Evolutionary conservation across 345 rosid species (phyloP), one percentile per base, ranked within the genome.

Genomic region (Salix caprea): DNA sequence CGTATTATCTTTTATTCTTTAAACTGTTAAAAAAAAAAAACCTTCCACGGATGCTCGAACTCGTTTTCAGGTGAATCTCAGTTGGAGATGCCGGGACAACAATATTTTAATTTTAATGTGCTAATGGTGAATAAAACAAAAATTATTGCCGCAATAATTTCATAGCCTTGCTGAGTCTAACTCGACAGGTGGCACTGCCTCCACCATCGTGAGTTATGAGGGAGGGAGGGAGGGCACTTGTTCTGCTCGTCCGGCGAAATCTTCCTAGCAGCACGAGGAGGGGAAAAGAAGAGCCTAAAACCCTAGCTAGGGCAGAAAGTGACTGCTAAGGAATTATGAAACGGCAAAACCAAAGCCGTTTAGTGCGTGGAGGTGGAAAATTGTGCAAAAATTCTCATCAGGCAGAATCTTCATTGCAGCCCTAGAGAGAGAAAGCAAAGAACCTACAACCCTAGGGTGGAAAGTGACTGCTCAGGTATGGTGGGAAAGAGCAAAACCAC

Each of bases 11-110:
- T 34, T 34, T 5, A 34, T 34, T 34, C 4, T 34, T 34, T 34
- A 34, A 34, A 34, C 6, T 34, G 6, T 34, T 34, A 0, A 34
- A 34, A 34, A 34, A 32, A 32, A 32, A 32, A 5, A 5, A 34
- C 1, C 6, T 34, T 34, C 1, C 37, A 34, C 6, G 6, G 37
- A 34, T 5, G 37, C 37, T 34, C 6, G 7, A 34, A 34, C 37
- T 34, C 6, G 37, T 34, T 34, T 5, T 34, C 37, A 34, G 37
- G 6, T 34, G 37, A 5, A 4, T 34, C 37, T 32, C 11, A 2
- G 42, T 2, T 10, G 0, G 3, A 40, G 0, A 40, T 40, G 12
- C 3, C 3, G 0, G 0, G 44, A 40, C 3, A 9, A 9, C 3
- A 40, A 9, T 40, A 40, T 39, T 39, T 39, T 39, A 39, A 39